phyloP scores from a whole-genome alignment of 768 basidiomycete genomes.

The Rhodocollybia butyracea region DNA sequence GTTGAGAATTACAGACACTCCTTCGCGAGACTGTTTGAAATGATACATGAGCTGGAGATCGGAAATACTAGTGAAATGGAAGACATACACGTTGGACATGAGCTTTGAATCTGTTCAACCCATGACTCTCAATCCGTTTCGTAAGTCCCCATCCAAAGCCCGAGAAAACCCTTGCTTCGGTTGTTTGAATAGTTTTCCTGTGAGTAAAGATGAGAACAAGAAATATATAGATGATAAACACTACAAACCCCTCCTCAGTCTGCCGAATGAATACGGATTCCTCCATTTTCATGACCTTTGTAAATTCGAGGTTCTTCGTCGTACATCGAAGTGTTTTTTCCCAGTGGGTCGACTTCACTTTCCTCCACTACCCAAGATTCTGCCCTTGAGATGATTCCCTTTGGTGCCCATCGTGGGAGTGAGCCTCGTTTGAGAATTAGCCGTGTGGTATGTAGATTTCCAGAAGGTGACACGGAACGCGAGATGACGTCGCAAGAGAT shows the following conservation, averaged over 20 bases:
- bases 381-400: conserved; percentile 75
- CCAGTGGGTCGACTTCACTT: conserved; percentile 87
- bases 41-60: conserved; percentile 5
- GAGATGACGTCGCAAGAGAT: conserved; percentile 94
- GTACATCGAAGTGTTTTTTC: conserved; percentile 70
- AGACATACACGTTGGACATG: conserved; percentile 76
- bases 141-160: conserved; percentile 90
- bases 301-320: conserved; percentile 90
- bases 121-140: conserved; percentile 83
- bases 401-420: conserved; percentile 89
- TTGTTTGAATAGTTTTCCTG: conserved; percentile 81
- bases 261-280: conserved; percentile 76
- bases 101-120: conserved; percentile 78
- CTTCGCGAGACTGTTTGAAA: conserved; percentile 70
- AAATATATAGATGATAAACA: background rate
- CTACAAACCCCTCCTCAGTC: conserved; percentile 62
- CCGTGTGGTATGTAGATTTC: conserved; percentile 80
- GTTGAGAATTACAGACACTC: conserved; percentile 77
- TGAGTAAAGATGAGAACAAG: conserved; percentile 1
- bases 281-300: conserved; percentile 90
- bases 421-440: conserved; percentile 91
- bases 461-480: conserved; percentile 66
- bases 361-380: conserved; percentile 96
- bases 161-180: conserved; percentile 85
- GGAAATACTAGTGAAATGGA: background rate